Base-by-base conservation (phyloP, 306 rosid species). In the Cucurbita pepo region DNA sequence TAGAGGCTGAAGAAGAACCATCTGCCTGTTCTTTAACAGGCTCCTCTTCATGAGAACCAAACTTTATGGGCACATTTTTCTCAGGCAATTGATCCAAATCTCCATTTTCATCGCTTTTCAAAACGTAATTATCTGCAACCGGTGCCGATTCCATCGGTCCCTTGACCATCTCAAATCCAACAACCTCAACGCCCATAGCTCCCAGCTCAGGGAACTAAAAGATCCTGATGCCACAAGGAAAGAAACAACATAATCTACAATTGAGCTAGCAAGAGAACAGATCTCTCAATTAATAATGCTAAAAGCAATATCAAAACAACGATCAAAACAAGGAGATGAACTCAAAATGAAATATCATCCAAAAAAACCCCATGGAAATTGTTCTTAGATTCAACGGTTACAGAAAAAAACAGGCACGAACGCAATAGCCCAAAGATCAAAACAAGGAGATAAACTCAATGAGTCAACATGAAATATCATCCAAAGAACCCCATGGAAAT, bases 1-100 rank as follows among this genome's bases (percentile, higher is more conserved):
- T 81, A 13, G 84, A 55, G 10, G 52, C 91, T 4, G 83, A 75
- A 78, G 83, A 75, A 78, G 81, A 88, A 64, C 61, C 79, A 54
- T 79, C 85, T 50, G 55, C 86, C 56, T 80, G 87, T 56, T 70
- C 79, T 60, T 91, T 94, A 4, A 80, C 85, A 18, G 90, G 80
- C 79, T 93, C 96, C 37, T 89, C 96, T 73, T 86, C 98, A 82
- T 91, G 96, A 5, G 97, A 82, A 30, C 96, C 97, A 73, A 95
- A 91, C 56, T 89, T 85, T 64, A 95, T 88, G 50, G 97, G 61
- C 75, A 77, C 89, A 21, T 75, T 78, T 62, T 75, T 80, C 54
- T 76, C 88, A 10, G 72, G 25, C 59, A 53, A 88, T 43, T 79
- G 77, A 78, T 88, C 96, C 69, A 82, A 54, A 52, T 77, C 83